Base-by-base conservation (phyloP, 2,329 filamentous ascomycete species). In the Beauveria brongniartii region DNA sequence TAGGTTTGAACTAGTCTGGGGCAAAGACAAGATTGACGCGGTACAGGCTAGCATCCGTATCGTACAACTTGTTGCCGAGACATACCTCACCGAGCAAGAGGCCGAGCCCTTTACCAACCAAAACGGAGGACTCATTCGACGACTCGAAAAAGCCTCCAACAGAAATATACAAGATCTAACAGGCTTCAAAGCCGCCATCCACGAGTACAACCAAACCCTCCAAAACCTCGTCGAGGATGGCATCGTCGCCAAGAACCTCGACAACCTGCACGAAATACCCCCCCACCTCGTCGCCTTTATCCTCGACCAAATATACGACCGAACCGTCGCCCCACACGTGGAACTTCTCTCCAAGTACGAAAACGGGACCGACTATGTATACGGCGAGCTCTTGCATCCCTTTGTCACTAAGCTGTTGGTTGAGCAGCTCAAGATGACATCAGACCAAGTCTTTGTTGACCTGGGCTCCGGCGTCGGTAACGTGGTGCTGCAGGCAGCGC, bases 401-500 rank as follows among this genome's bases (percentile, higher is more conserved):
- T 95, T 99, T 70, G 84, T 94, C 65, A 89, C 88, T 64, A 85
- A 87, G 62, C 91, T 97, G 63, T 86, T 99, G 67, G 83, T 87
- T 18, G 80, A 86, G 66, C 84, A 91, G 71, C 89, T 89, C 3
- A 80, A 84, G 50, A 85, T 97, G 72, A 92, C 85, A 63, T 93
- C 90, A 0, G 83, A 87, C 55, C 89, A 95, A 67, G 85, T 95
- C 43, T 97, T 99, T 71, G 87, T 99, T 63, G 94, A 99, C 70
- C 82, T 99, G 16, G 94, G 94, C 54, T 97, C 93, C 2, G 94
- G 94, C 34, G 94, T 97, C 18, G 94, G 93, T 53, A 99, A 97
- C 70, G 93, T 97, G 3, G 92, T 94, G 28, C 78, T 99, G 55
- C 94, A 99, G 73, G 92, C 93, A 2, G 94, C 94, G 0, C 82